A percentile compares a stretch with the other conserved stretches of the same genome.
Conservation (phyloP, 1,284 basidiomycete species). For the Tilletia indica region DNA sequence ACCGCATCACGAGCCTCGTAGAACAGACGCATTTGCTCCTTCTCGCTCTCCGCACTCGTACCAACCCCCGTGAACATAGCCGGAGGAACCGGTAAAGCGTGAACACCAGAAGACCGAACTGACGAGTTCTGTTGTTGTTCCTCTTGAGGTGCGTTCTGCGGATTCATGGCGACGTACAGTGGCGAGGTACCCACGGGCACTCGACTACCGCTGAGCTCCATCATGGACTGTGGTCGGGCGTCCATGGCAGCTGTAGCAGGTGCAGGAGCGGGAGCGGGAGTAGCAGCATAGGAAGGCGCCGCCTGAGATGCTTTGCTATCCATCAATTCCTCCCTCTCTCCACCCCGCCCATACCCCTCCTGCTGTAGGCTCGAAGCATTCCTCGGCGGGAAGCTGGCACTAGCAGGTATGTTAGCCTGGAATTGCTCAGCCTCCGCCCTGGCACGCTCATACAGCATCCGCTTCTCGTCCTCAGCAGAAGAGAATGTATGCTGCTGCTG, state of each 20-base stretch:
- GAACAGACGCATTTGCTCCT: conserved; percentile 22
- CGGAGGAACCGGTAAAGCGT: not conserved
- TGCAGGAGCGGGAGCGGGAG: conserved; percentile 11
- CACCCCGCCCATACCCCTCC: not conserved
- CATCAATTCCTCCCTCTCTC: not conserved
- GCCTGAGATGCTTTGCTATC: not conserved
- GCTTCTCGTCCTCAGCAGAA: conserved; percentile 36
- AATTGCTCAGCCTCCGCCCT: conserved; percentile 42
- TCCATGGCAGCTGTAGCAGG: conserved; percentile 17
- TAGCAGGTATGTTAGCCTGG: conserved; percentile 28
- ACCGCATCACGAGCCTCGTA: conserved; percentile 22
- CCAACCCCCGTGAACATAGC: not conserved
- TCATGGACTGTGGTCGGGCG: conserved; percentile 20
- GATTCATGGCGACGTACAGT: not conserved
- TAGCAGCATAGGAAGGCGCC: not conserved
- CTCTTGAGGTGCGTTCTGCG: not conserved
- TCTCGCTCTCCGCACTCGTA: conserved; percentile 15
- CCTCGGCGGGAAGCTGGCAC: conserved; percentile 30
- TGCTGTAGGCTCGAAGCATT: not conserved
- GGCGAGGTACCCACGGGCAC: not conserved
- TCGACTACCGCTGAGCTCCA: conserved; percentile 4
- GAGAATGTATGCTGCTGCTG: not conserved
- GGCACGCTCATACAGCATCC: conserved; percentile 41
- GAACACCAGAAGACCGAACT: not conserved
- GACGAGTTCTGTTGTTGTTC: not conserved